A percentile compares a stretch with the other conserved stretches of the same genome.
Evolutionary conservation across 257 asterid species (phyloP).

Genomic region (Solanum virginianum): DNA sequence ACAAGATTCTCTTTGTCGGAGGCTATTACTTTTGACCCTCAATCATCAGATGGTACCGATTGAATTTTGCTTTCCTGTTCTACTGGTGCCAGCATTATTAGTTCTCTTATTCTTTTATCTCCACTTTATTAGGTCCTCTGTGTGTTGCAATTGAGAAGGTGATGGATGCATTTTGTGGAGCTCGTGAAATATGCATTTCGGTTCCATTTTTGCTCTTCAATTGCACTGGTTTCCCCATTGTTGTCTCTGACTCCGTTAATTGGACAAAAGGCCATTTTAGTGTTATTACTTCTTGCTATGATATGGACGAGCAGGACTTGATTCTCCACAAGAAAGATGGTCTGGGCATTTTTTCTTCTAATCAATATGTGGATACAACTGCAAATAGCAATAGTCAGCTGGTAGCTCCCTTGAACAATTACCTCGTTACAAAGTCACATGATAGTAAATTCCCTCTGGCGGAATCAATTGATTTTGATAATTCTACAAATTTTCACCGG

Average conservation of each 20-base stretch:
- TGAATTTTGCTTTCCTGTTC: neutral
- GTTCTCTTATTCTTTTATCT: neutral
- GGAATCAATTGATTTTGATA: constrained; percentile 8
- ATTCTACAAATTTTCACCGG: constrained; percentile 9
- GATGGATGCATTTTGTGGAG: constrained; percentile 93
- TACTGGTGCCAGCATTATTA: neutral
- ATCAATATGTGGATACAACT: constrained; percentile 31
- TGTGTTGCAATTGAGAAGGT: constrained; percentile 69
- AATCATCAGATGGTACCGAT: constrained; percentile 42
- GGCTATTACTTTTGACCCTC: constrained; percentile 59
- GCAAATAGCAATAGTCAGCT: constrained; percentile 14
- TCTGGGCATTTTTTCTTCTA: constrained; percentile 50
- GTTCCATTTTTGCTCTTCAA: constrained; percentile 81
- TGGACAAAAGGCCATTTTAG: constrained; percentile 56
- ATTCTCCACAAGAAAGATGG: constrained; percentile 52
- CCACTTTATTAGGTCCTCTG: constrained; percentile 52
- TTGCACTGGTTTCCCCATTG: constrained; percentile 81
- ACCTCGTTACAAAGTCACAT: constrained; percentile 3
- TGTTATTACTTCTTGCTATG: constrained; percentile 69
- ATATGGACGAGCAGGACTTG: constrained; percentile 45
- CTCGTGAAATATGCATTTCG: constrained; percentile 77
- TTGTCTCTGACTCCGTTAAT: constrained; percentile 45
- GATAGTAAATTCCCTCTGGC: neutral
- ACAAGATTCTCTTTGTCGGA: constrained; percentile 73
- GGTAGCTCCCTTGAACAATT: constrained; percentile 7